Conservation (phyloP, 2,329 filamentous ascomycete species). For the Myriosclerotinia scirpicola region DNA sequence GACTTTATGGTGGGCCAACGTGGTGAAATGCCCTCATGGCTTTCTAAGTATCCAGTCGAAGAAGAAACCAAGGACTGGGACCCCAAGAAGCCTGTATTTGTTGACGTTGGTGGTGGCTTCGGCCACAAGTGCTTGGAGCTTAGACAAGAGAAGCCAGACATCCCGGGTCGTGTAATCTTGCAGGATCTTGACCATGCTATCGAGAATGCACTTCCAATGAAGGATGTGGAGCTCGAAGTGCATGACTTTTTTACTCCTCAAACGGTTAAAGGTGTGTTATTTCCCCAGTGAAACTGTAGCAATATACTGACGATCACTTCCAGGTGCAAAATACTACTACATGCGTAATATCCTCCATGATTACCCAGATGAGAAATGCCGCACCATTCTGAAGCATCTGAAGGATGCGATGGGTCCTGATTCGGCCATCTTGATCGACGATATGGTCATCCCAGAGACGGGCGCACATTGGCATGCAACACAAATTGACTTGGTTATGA, state of each 20-base stretch:
- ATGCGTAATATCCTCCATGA: slow-evolving; percentile 45
- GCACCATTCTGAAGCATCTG: slow-evolving; percentile 22
- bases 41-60: background rate
- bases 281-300: background rate
- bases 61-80: slow-evolving; percentile 11
- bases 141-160: slow-evolving; percentile 38
- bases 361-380: slow-evolving; percentile 40
- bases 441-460: slow-evolving; percentile 44
- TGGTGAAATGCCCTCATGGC: slow-evolving; percentile 11
- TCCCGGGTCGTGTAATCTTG: slow-evolving; percentile 43
- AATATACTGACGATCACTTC: background rate
- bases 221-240: slow-evolving; percentile 38
- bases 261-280: slow-evolving; percentile 31
- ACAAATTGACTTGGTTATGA: slow-evolving; percentile 44
- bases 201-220: slow-evolving; percentile 28
- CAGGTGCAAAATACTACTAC: slow-evolving; percentile 41
- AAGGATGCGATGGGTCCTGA: slow-evolving; percentile 5
- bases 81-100: slow-evolving; percentile 36
- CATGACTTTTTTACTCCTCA: slow-evolving; percentile 39
- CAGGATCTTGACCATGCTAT: slow-evolving; percentile 44
- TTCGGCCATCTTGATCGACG: slow-evolving; percentile 45
- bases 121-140: slow-evolving; percentile 44
- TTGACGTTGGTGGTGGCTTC: slow-evolving; percentile 45
- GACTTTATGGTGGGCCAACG: slow-evolving; percentile 10
- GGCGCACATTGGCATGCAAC: slow-evolving; percentile 41